Conservation (phyloP, 164 flowering plant species). For the Saururus chinensis region DNA sequence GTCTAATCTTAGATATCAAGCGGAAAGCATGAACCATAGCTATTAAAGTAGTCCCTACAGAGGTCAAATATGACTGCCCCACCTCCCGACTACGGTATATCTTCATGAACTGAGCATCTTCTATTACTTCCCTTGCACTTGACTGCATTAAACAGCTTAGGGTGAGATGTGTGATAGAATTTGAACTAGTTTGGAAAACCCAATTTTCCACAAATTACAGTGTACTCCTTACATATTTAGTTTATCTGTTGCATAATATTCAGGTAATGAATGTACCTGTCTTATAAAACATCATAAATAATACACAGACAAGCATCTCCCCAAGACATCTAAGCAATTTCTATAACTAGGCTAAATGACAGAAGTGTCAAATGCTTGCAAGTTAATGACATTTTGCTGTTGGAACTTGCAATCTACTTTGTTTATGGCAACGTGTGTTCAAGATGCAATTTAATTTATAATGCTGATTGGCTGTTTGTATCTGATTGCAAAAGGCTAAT, state of each 20-base stretch:
- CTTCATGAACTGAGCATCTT: constrained; percentile 48
- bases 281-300: too few relatives aligned
- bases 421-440: too few relatives aligned
- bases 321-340: background rate
- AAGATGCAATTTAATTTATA: too few relatives aligned
- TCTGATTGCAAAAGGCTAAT: too few relatives aligned
- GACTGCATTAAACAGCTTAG: constrained; percentile 21
- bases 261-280: background rate
- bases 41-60: constrained; percentile 73
- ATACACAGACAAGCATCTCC: background rate
- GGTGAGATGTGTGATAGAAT: background rate
- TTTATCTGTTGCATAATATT: too few relatives aligned
- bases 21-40: constrained; percentile 73
- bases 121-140: constrained; percentile 16
- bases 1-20: constrained; percentile 68
- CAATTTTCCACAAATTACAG: background rate
- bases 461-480: too few relatives aligned
- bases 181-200: background rate
- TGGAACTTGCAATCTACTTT: too few relatives aligned
- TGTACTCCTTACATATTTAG: too few relatives aligned
- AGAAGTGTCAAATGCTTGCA: too few relatives aligned
- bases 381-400: too few relatives aligned
- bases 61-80: constrained; percentile 89
- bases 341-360: background rate
- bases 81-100: constrained; percentile 92